phyloP scores from a whole-genome alignment of 495 filamentous ascomycete genomes.

The Aspergillus haitiensis region DNA sequence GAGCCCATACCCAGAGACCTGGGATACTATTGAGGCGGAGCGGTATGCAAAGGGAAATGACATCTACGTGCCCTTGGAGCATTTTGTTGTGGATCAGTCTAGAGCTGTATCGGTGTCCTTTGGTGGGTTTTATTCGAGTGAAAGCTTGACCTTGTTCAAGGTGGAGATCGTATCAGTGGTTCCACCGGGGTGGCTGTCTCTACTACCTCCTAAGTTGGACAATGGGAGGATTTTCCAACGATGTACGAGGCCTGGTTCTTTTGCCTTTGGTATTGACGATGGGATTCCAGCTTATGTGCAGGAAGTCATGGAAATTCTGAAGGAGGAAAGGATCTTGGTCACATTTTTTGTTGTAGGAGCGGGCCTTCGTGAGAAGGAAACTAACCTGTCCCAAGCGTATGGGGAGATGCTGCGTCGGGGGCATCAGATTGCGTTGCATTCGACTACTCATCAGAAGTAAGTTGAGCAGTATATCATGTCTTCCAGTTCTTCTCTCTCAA shows the following conservation, averaged over 20 bases:
- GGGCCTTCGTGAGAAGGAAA: conserved; percentile 58
- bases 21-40: conserved; percentile 69
- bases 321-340: conserved; percentile 61
- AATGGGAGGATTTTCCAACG: conserved; percentile 61
- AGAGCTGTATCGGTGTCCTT: conserved; percentile 65
- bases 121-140: conserved; percentile 63
- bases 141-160: conserved; percentile 53
- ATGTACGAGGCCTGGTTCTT: conserved; percentile 70
- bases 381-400: conserved; percentile 65
- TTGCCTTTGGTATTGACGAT: conserved; percentile 82
- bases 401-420: conserved; percentile 62
- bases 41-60: conserved; percentile 56
- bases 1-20: conserved; percentile 70
- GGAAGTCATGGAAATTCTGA: conserved; percentile 64
- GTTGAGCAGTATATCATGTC: conserved; percentile 3
- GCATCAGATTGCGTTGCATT: conserved; percentile 76
- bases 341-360: conserved; percentile 79
- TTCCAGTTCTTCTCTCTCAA: background rate
- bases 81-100: conserved; percentile 66
- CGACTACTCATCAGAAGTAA: conserved; percentile 69
- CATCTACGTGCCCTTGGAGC: conserved; percentile 72
- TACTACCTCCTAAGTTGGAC: conserved; percentile 60
- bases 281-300: conserved; percentile 63
- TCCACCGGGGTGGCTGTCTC: conserved; percentile 32
- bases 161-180: conserved; percentile 64